Base-by-base conservation (phyloP, 192 early-diverging fungal genomes). In the Backusella circina region DNA sequence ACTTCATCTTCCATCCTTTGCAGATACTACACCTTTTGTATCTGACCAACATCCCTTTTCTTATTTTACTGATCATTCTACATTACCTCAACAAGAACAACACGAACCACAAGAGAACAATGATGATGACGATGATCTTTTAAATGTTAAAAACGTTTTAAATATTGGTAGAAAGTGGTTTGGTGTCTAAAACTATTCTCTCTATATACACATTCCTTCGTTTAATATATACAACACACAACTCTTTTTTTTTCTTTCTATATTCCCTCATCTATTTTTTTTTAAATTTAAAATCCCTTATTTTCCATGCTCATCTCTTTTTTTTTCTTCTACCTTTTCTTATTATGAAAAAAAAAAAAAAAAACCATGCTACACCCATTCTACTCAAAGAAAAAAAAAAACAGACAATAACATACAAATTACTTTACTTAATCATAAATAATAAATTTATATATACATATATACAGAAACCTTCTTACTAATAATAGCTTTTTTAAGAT, bases 1-100 rank as follows among this genome's bases (percentile, higher is more conserved):
- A 32, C 44, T 75, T 33, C 39, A 67, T 36, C 26, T 75, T 18
- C 69, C 37, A 31, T 37, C 74, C 16, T 44, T 75, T 32, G 26
- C 44, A 37, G 67, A 69, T 41, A 57, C 33, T 26, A 38, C 77
- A 16, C 65, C 77, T 28, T 78, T 69, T 37, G 71, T 32, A 7
- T 32, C 64, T 39, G 70, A 78, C 5, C 41, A 73, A 67, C 77
- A 78, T 38, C 77, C 77, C 9, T 78, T 78, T 35, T 51, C 77
- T 16, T 78, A 73, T 69, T 78, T 72, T 64, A 75, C 66, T 32
- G 30, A 69, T n/a, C 67, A 67, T 37, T 68, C 67, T 4, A 21
- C 36, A 23, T 21, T 37, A 23, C n/a, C 32, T 3, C 33, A 68
- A 68, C 36, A 70, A 70, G 37, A 44, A 44, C 36, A 70, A 44